Evolutionary conservation across 345 rosid genomes (phyloP).

Genomic region (Moricandia arvensis): DNA sequence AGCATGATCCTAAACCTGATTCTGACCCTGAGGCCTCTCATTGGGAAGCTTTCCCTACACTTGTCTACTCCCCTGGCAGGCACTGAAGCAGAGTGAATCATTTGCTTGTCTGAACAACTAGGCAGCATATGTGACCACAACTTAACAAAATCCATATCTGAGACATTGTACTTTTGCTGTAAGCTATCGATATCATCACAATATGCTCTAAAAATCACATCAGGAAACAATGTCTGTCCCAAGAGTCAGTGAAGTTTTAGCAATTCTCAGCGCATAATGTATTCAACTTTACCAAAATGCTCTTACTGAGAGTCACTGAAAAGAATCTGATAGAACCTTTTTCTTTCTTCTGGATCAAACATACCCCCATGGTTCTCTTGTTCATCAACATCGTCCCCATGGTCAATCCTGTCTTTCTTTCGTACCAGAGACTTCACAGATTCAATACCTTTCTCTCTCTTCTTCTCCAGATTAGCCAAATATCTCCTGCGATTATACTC

Average conservation of each 20-base stretch:
- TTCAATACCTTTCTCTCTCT: conserved; percentile 54
- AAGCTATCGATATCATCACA: not conserved
- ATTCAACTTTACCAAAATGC: conserved; percentile 14
- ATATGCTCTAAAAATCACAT: not conserved
- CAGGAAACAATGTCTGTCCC: not conserved
- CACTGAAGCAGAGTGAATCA: no score
- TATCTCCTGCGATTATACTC: conserved; percentile 62
- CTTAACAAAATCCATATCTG: not conserved
- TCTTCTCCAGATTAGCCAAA: conserved; percentile 62
- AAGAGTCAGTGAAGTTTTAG: not conserved
- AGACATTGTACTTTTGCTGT: not conserved
- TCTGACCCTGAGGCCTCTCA: no score
- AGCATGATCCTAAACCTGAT: no score
- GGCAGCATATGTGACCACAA: no score
- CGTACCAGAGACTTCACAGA: conserved; percentile 34
- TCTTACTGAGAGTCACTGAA: conserved; percentile 55
- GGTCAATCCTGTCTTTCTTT: conserved; percentile 31
- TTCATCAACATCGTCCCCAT: conserved; percentile 39
- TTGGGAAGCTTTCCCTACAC: no score
- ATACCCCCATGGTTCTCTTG: conserved; percentile 52
- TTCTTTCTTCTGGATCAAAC: conserved; percentile 81
- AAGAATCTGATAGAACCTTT: conserved; percentile 72
- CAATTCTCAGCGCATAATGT: not conserved
- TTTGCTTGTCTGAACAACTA: no score
- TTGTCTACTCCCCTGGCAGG: no score